Conservation (phyloP, 768 basidiomycete genomes). For the Tephrocybe sp. region DNA sequence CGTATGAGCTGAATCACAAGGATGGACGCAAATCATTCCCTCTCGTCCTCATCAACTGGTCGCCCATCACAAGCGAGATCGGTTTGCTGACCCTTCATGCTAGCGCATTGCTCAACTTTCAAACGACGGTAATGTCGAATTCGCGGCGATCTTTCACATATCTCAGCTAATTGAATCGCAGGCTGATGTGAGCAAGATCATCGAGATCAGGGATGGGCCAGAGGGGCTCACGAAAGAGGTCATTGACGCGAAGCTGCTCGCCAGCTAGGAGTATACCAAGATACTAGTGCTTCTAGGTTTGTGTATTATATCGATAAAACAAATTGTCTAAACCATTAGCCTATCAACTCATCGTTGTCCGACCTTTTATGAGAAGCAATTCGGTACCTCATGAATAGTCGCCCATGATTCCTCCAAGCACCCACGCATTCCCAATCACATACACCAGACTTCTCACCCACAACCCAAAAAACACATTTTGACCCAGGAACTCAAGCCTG, state of each 20-base stretch:
- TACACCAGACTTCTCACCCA: slow-evolving; percentile 83
- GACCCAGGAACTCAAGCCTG: slow-evolving; percentile 83
- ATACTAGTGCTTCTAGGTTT: slow-evolving; percentile 3
- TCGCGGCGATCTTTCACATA: neutral
- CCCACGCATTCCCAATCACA: slow-evolving; percentile 77
- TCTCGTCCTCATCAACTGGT: slow-evolving; percentile 87
- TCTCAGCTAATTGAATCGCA: slow-evolving; percentile 24
- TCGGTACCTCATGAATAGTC: slow-evolving; percentile 16
- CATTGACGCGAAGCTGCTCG: slow-evolving; percentile 62
- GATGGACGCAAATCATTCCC: slow-evolving; percentile 88
- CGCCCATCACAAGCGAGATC: slow-evolving; percentile 74
- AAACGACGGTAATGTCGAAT: slow-evolving; percentile 58
- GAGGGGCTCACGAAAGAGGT: slow-evolving; percentile 76
- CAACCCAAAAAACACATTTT: slow-evolving; percentile 68
- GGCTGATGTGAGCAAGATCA: slow-evolving; percentile 77
- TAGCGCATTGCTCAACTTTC: slow-evolving; percentile 78
- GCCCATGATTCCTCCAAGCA: slow-evolving; percentile 65
- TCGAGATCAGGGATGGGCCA: slow-evolving; percentile 80
- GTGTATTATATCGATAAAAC: slow-evolving; percentile 2
- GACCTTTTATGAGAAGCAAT: neutral
- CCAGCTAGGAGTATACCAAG: neutral
- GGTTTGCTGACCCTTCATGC: slow-evolving; percentile 80
- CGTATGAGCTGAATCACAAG: slow-evolving; percentile 74
- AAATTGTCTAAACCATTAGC: neutral
- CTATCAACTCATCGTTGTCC: neutral